Evolutionary conservation across 2,329 filamentous ascomycete species (phyloP).

Genomic region (Colletotrichum sp.): DNA sequence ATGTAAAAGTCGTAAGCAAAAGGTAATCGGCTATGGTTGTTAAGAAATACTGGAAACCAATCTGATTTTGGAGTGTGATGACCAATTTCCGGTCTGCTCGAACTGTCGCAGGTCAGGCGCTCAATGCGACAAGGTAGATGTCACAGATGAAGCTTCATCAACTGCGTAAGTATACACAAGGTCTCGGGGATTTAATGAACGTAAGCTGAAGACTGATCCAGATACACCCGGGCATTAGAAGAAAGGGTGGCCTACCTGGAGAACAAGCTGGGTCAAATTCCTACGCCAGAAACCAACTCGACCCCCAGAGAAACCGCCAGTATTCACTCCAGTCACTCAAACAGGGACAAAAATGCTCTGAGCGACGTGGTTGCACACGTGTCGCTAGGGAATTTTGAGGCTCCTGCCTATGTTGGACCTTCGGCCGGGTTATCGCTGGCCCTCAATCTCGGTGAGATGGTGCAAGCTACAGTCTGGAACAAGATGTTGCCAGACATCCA

Average conservation of each 20-base stretch:
- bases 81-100: conserved; percentile 47
- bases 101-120: conserved; percentile 47
- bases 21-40: conserved; percentile 27
- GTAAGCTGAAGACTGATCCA: conserved; percentile 20
- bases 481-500: conserved; percentile 43
- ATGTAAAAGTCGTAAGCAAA: conserved; percentile 50
- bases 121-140: conserved; percentile 45
- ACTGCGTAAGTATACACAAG: background rate
- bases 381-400: conserved; percentile 47
- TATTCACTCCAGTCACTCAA: background rate
- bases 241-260: conserved; percentile 47
- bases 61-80: conserved; percentile 41
- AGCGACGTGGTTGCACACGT: conserved; percentile 54
- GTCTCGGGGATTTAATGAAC: background rate
- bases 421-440: conserved; percentile 55
- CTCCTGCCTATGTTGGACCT: conserved; percentile 46
- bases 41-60: background rate
- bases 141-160: conserved; percentile 32
- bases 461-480: conserved; percentile 59
- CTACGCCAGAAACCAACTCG: background rate
- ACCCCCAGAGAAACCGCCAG: background rate
- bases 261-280: conserved; percentile 25
- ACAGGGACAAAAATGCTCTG: conserved; percentile 28
- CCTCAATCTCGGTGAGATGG: conserved; percentile 56
- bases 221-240: conserved; percentile 47